Percentiles rank a stretch among this genome's conserved stretches.
Evolutionary conservation across 176 grass and related monocot genomes (phyloP).

Genomic region (Guadua angustifolia): DNA sequence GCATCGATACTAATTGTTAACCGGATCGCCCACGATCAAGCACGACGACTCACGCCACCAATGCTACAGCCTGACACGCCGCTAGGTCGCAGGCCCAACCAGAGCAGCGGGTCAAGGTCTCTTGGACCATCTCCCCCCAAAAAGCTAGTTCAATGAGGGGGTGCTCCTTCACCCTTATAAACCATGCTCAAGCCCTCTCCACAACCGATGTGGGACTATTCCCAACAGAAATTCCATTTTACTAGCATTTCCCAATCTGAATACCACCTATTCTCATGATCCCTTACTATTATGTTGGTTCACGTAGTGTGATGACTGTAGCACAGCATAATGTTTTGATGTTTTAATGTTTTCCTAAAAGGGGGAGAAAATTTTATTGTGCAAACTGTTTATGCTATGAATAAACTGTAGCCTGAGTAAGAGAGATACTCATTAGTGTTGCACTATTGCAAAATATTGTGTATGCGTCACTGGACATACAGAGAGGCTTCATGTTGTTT

Average conservation of each 20-base stretch:
- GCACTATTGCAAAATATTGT: constrained; percentile 2
- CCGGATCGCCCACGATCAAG: too few species aligned
- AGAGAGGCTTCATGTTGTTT: background rate
- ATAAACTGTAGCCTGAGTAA: background rate
- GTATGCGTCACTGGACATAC: background rate
- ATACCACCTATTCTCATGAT: background rate
- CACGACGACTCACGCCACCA: too few species aligned
- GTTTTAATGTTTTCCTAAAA: constrained; percentile 1
- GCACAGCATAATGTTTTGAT: background rate
- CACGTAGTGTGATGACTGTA: constrained; percentile 18
- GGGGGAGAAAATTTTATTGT: background rate
- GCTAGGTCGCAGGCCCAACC: too few species aligned
- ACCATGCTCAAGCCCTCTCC: too few species aligned
- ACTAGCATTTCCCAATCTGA: background rate
- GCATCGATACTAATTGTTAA: too few species aligned
- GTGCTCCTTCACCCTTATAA: too few species aligned
- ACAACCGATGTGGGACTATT: too few species aligned
- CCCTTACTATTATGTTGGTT: background rate
- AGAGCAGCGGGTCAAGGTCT: too few species aligned
- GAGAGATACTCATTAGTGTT: background rate
- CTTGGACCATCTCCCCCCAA: too few species aligned
- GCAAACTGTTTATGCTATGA: background rate
- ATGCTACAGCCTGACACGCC: too few species aligned
- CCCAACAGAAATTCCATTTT: too few species aligned
- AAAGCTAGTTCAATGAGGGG: too few species aligned